Conservation (phyloP, 2,329 filamentous ascomycete species). For the Arachnomyces sp. region DNA sequence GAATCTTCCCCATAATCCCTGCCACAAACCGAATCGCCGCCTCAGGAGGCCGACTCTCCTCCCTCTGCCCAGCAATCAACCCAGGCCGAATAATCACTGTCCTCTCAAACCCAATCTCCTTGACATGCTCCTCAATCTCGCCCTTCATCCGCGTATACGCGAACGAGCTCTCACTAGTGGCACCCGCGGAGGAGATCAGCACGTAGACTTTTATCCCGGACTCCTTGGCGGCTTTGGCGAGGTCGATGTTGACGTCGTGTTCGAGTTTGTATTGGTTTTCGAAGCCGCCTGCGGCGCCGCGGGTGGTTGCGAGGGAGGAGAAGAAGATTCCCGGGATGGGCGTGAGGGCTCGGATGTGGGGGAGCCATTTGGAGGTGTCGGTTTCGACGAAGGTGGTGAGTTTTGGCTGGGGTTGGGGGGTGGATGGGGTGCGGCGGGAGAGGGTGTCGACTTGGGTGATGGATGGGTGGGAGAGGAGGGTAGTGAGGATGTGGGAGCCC, state of each 20-base stretch:
- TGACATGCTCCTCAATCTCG: constrained; percentile 73
- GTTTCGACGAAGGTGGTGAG: constrained; percentile 59
- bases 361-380: constrained; percentile 60
- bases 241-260: constrained; percentile 72
- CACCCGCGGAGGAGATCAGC: constrained; percentile 57
- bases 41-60: constrained; percentile 55
- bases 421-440: constrained; percentile 36
- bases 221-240: constrained; percentile 66
- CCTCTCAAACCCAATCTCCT: constrained; percentile 65
- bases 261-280: constrained; percentile 82
- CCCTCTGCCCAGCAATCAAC: constrained; percentile 63
- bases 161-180: constrained; percentile 47
- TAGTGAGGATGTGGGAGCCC: constrained; percentile 67
- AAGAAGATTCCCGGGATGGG: constrained; percentile 60
- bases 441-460: constrained; percentile 38
- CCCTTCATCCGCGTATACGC: constrained; percentile 69
- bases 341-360: constrained; percentile 48
- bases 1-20: constrained; percentile 47
- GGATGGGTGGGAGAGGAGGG: constrained; percentile 34
- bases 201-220: constrained; percentile 69
- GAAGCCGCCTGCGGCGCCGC: constrained; percentile 64
- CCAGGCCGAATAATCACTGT: constrained; percentile 69
- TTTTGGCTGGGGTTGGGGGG: constrained; percentile 47
- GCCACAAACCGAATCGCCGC: constrained; percentile 50
- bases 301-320: constrained; percentile 74